Evolutionary conservation across 768 basidiomycete genomes (phyloP).

Genomic region (Cantharellus anzutake): DNA sequence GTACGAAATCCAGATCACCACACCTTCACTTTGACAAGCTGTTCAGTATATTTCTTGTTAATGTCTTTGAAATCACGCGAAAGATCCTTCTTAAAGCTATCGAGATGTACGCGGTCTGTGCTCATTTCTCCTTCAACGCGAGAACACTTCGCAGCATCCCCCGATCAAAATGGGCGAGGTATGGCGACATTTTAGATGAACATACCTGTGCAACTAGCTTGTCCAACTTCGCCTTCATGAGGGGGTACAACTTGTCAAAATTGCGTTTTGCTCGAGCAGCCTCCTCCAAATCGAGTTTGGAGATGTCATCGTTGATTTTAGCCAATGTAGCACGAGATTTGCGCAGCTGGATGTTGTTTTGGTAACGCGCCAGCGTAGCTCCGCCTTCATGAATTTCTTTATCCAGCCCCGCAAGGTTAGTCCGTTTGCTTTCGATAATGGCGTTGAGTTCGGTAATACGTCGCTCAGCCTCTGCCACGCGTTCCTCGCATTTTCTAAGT

Average conservation of each 20-base stretch:
- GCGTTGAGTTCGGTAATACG: background rate
- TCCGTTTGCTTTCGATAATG: background rate
- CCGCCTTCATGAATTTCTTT: conserved; percentile 62
- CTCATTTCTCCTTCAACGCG: conserved; percentile 68
- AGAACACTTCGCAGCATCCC: conserved; percentile 32
- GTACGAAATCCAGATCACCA: conserved; percentile 6
- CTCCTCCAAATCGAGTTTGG: conserved; percentile 61
- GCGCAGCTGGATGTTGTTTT: conserved; percentile 69
- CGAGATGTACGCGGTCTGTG: conserved; percentile 46
- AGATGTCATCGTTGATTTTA: conserved; percentile 49
- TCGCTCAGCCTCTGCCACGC: background rate
- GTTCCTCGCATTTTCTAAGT: conserved; percentile 36
- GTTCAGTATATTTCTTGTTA: conserved; percentile 70
- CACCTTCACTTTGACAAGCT: conserved; percentile 90
- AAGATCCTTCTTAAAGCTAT: conserved; percentile 47
- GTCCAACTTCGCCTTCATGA: conserved; percentile 32
- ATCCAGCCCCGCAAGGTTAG: conserved; percentile 27
- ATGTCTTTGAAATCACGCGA: conserved; percentile 68
- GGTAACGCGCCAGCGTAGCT: conserved; percentile 45
- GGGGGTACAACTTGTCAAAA: conserved; percentile 63
- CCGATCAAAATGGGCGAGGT: background rate
- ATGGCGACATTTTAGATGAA: background rate
- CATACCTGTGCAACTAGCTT: conserved; percentile 47
- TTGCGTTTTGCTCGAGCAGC: conserved; percentile 68
- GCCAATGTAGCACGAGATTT: conserved; percentile 46